These are phyloP conservation scores for Platanus orientalis DNA, from an alignment of 164 flowering plant genomes.

Conservation along the genomic window DNA sequence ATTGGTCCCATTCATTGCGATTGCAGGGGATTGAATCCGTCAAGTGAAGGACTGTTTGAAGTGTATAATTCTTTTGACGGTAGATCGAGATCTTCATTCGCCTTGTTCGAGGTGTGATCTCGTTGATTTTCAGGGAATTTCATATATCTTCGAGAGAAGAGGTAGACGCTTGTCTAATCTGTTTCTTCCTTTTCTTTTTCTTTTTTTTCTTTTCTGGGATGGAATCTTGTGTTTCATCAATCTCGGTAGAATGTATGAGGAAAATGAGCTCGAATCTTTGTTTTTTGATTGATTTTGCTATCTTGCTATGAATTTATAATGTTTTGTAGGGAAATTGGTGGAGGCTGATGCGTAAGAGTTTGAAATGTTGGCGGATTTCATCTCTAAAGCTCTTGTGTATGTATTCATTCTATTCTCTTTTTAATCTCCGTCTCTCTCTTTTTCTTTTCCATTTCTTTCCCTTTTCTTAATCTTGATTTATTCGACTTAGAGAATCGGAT, in stretches of 20 bases:
- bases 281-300: background rate
- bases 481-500: background rate
- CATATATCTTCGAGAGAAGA: background rate
- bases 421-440: background rate
- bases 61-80: background rate
- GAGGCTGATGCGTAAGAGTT: conserved; percentile 11
- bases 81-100: background rate
- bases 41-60: background rate
- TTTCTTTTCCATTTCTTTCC: background rate
- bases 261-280: background rate
- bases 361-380: conserved; percentile 63
- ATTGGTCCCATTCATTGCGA: background rate
- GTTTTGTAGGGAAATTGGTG: conserved; percentile 1
- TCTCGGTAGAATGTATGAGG: background rate
- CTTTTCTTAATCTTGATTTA: background rate
- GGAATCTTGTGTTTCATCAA: background rate
- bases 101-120: background rate
- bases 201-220: background rate
- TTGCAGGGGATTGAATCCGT: conserved; percentile 5
- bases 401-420: conserved; percentile 11
- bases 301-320: background rate
- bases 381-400: conserved; percentile 56
- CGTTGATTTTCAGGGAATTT: background rate
- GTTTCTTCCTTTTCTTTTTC: no score
- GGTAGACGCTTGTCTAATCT: background rate